Percentiles rank a stretch among this genome's conserved stretches.
Conservation (phyloP, 2,329 filamentous ascomycete genomes). For the Ampelomyces quisqualis region DNA sequence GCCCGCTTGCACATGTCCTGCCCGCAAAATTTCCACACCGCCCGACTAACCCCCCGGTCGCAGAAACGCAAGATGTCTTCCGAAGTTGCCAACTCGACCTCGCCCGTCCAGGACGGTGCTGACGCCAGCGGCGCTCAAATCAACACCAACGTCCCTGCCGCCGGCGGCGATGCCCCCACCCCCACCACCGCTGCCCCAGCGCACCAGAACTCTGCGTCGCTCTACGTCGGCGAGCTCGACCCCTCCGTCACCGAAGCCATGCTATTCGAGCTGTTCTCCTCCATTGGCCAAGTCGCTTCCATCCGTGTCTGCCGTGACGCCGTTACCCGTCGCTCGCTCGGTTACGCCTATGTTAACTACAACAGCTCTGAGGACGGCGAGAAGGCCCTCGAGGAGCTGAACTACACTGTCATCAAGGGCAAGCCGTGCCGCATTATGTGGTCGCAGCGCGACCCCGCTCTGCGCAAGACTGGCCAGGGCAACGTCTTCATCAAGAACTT, state of each 20-base stretch:
- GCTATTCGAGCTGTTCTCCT: conserved; percentile 99
- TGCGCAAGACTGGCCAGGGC: conserved; percentile 98
- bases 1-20: conserved; percentile 32
- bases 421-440: conserved; percentile 99
- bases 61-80: conserved; percentile 42
- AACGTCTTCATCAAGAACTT: conserved; percentile 99
- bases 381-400: conserved; percentile 97
- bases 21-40: conserved; percentile 25
- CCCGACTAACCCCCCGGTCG: conserved; percentile 24
- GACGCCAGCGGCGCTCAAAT: conserved; percentile 63
- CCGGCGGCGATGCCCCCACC: conserved; percentile 67
- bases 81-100: conserved; percentile 50
- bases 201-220: conserved; percentile 91
- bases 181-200: conserved; percentile 71
- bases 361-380: conserved; percentile 95
- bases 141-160: conserved; percentile 70
- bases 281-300: conserved; percentile 96
- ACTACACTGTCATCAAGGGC: conserved; percentile 99
- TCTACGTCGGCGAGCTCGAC: conserved; percentile 98
- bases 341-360: conserved; percentile 99
- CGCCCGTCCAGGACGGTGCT: conserved; percentile 68
- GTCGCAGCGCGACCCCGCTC: conserved; percentile 98
- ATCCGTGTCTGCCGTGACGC: conserved; percentile 99
- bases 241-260: conserved; percentile 98
- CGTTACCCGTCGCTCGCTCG: conserved; percentile 95